These are phyloP conservation scores for Monilinia fructicola DNA, from an alignment of 2,329 filamentous ascomycete genomes.

Conservation along the genomic window DNA sequence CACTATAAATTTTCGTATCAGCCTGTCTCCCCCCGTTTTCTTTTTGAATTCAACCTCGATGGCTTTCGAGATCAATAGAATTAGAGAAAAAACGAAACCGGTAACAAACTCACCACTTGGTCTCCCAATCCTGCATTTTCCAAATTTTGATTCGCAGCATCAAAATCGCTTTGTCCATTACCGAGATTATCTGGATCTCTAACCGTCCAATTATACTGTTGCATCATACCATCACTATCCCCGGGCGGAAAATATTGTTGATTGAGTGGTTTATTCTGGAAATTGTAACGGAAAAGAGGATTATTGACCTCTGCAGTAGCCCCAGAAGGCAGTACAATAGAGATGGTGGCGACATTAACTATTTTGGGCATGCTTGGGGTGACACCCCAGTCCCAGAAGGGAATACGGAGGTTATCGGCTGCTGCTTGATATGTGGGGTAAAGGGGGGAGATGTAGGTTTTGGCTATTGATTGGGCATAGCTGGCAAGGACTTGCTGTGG, in stretches of 20 bases:
- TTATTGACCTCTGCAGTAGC: constrained; percentile 44
- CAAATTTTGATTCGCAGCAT: constrained; percentile 29
- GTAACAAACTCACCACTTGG: constrained; percentile 26
- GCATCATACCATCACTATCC: constrained; percentile 39
- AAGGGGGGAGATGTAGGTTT: constrained; percentile 28
- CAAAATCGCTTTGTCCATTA: constrained; percentile 27
- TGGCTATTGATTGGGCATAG: constrained; percentile 49
- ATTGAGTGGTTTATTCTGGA: constrained; percentile 43
- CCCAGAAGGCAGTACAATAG: constrained; percentile 37
- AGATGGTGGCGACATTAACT: constrained; percentile 37
- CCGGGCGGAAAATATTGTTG: constrained; percentile 43
- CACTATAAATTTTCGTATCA: constrained; percentile 41
- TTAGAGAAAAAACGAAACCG: not conserved
- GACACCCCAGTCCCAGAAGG: constrained; percentile 52
- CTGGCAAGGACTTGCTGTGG: constrained; percentile 53
- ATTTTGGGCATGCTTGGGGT: constrained; percentile 46
- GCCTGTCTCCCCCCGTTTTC: not conserved
- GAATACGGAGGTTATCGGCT: constrained; percentile 46
- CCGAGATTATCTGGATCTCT: constrained; percentile 27
- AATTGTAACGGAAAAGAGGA: constrained; percentile 54
- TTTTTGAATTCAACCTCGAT: not conserved
- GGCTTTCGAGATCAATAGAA: not conserved
- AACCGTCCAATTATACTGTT: constrained; percentile 42
- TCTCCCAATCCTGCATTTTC: constrained; percentile 28
- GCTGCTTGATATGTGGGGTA: constrained; percentile 50